A percentile compares a stretch with the other conserved stretches of the same genome.
Conservation (phyloP, 306 rosid genomes). For the Quercus glauca region DNA sequence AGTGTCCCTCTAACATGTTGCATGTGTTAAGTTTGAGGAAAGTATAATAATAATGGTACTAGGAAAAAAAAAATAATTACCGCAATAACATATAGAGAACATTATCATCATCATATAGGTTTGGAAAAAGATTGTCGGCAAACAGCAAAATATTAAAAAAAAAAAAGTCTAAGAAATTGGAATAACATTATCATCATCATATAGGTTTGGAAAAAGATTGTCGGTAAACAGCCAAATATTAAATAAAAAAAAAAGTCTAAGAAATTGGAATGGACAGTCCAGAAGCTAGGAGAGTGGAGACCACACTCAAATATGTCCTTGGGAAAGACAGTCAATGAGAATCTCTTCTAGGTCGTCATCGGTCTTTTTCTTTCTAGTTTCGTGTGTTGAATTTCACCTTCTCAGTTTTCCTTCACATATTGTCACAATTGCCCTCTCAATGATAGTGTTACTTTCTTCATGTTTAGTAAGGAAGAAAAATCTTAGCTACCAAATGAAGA, state of each 20-base stretch:
- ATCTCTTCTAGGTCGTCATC: neutral
- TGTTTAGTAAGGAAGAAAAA: no score
- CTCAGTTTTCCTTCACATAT: no score
- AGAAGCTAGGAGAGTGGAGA: neutral
- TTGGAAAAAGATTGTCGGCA: neutral
- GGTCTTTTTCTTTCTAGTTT: neutral
- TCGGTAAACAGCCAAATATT: neutral
- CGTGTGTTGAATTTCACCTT: neutral
- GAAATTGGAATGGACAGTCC: neutral
- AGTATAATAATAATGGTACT: neutral
- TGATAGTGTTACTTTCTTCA: no score
- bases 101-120: neutral
- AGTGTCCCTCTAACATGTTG: neutral
- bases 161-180: no score
- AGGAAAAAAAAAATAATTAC: neutral
- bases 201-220: neutral
- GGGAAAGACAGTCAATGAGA: neutral
- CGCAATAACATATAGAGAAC: no score
- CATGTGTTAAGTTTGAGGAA: neutral
- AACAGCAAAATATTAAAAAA: neutral
- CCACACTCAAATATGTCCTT: neutral
- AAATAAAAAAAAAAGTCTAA: neutral
- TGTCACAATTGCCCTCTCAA: no score
- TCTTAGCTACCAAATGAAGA: no score
- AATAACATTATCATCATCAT: neutral